Evolutionary conservation across 2,329 filamentous ascomycete species (phyloP), one percentile per base, ranked within the genome.

Genomic region (Chrysosporium keratinophilum): DNA sequence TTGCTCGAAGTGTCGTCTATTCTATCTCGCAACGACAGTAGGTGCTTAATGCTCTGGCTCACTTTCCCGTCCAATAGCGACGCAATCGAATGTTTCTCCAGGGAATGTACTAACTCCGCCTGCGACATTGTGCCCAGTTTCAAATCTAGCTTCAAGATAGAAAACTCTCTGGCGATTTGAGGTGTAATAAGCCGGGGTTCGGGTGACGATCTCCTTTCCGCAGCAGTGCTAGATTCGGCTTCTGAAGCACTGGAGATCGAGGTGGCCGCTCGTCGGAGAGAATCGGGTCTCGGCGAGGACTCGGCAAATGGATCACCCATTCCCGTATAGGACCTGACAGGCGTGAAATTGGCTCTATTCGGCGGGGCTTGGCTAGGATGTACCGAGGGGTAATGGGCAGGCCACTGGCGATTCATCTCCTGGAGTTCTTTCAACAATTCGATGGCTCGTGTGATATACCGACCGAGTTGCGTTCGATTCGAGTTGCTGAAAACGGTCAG

Each of bases 1-100:
- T 98, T 98, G 71, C 91, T 97, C 3, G 91, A 88, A 0, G 88
- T 97, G 69, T 98, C 93, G 67, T 97, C 93, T 58, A 98, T 98
- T 51, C 93, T 84, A 60, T 97, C 93, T 56, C 89, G 83, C 34
- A 98, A 76, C 0, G 87, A 83, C 54, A 88, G 78, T 1, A 98
- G 78, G 69, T 98, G 93, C 62, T 89, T 88, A 65, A 97, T 86
- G 67, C 89, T 96, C 57, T 93, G 88, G 62, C 84, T 85, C 63
- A 98, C 95, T 71, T 95, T 95, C 23, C 89, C 90, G 67, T 97
- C 91, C 39, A 98, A 74, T 1, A 98, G 74, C 1, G 90, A 85
- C 0, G 93, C 93, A 57, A 98, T 86, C 0, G 91, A 95, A 12
- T 78, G 78, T 71, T 96, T 97, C 63, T 97, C 91, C 48, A 98